A percentile compares a stretch with the other conserved stretches of the same genome.
Evolutionary conservation across 1,284 basidiomycete genomes (phyloP).

Genomic region (Moesziomyces aphidis): DNA sequence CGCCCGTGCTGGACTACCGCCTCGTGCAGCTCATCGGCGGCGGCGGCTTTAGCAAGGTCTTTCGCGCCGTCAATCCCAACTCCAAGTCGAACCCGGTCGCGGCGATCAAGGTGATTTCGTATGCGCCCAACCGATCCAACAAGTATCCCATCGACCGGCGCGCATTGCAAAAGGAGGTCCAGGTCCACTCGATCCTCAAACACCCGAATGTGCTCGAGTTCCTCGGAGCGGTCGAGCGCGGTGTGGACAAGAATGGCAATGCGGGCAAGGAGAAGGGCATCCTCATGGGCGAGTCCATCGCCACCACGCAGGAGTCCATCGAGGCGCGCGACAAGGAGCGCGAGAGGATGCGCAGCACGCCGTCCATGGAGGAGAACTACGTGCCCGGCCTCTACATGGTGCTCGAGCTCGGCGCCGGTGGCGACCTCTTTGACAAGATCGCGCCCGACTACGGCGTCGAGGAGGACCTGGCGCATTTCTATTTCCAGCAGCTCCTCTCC

Average conservation of each 20-base stretch:
- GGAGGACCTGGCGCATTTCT: slow-evolving; percentile 89
- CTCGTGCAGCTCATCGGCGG: slow-evolving; percentile 66
- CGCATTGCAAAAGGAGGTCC: slow-evolving; percentile 83
- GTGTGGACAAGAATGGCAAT: slow-evolving; percentile 41
- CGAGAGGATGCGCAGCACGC: slow-evolving; percentile 37
- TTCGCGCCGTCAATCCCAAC: slow-evolving; percentile 58
- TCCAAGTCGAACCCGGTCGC: slow-evolving; percentile 54
- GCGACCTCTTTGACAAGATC: slow-evolving; percentile 98
- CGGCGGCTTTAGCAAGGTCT: slow-evolving; percentile 66
- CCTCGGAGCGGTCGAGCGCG: slow-evolving; percentile 73
- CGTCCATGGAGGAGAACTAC: slow-evolving; percentile 53
- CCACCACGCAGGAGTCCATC: slow-evolving; percentile 72
- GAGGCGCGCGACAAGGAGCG: slow-evolving; percentile 63
- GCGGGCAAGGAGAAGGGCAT: slow-evolving; percentile 43
- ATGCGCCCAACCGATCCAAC: slow-evolving; percentile 53
- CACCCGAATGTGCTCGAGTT: slow-evolving; percentile 88
- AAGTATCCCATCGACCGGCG: slow-evolving; percentile 63
- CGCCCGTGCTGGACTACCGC: slow-evolving; percentile 60
- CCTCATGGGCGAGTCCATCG: slow-evolving; percentile 49
- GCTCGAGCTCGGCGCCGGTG: slow-evolving; percentile 90
- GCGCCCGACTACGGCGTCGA: slow-evolving; percentile 85
- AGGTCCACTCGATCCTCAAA: slow-evolving; percentile 85
- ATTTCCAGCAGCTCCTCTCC: slow-evolving; percentile 87
- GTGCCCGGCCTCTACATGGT: slow-evolving; percentile 82
- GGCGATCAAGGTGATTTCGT: slow-evolving; percentile 67